These are phyloP conservation scores for Eremochloa ophiuroides DNA, from an alignment of 176 grass and related monocot species.

Conservation along the genomic window DNA sequence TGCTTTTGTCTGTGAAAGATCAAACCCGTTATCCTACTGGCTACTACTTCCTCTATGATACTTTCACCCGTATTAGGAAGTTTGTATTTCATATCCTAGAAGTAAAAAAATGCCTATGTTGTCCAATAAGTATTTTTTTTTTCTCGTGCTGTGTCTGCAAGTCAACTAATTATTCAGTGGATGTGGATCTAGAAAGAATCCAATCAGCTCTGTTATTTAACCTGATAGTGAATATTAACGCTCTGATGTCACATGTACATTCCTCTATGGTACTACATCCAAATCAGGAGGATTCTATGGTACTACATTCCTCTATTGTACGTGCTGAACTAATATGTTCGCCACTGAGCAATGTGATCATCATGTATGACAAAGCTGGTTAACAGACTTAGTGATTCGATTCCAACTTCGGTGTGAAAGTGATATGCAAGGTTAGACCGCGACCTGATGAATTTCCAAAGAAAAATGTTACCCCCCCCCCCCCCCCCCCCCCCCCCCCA, in stretches of 20 bases:
- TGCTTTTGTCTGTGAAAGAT: constrained; percentile 26
- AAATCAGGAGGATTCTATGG: too few relatives aligned
- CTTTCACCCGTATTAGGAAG: constrained; percentile 15
- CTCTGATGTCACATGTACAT: not conserved
- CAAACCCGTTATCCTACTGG: not conserved
- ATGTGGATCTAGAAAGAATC: not conserved
- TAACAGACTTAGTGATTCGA: not conserved
- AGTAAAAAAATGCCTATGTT: not conserved
- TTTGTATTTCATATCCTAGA: not conserved
- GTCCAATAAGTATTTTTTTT: not conserved
- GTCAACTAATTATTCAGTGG: not conserved
- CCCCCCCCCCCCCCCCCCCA: too few relatives aligned
- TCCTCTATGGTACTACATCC: not conserved
- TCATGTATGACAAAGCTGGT: not conserved
- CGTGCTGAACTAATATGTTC: not conserved
- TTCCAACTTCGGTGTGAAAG: not conserved
- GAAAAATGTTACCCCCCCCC: too few relatives aligned
- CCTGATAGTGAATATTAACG: not conserved
- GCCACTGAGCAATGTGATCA: too few relatives aligned
- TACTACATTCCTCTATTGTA: too few relatives aligned
- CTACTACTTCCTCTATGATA: constrained; percentile 18
- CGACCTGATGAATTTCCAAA: not conserved
- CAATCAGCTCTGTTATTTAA: not conserved
- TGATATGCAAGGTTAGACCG: not conserved
- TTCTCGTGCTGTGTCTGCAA: not conserved